These are phyloP conservation scores for Theileria parva DNA, from an alignment of 169 alveolate genomes.

Conservation along the genomic window DNA sequence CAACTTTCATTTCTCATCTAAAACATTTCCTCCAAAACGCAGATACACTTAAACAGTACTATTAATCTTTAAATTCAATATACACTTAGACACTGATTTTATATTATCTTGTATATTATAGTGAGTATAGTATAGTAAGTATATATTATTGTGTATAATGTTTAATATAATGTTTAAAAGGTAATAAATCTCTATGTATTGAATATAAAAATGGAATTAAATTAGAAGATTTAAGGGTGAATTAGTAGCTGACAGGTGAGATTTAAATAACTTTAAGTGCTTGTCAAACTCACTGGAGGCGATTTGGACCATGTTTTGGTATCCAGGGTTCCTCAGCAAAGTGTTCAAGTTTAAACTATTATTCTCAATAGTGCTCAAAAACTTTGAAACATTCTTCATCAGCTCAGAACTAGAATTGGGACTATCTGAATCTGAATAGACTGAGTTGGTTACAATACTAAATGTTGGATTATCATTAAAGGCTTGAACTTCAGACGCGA, in stretches of 20 bases:
- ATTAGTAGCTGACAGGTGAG: not conserved
- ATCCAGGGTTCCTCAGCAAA: slow-evolving; percentile 51
- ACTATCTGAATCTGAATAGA: not conserved
- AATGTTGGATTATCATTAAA: slow-evolving; percentile 37
- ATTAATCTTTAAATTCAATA: slow-evolving; percentile 4
- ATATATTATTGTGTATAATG: not conserved
- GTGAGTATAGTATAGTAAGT: not conserved
- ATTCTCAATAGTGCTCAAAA: not conserved
- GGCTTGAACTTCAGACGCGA: slow-evolving; percentile 65
- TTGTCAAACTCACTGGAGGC: slow-evolving; percentile 36
- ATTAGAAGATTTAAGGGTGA: not conserved
- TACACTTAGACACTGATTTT: too few relatives aligned
- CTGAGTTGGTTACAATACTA: not conserved
- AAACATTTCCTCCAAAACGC: slow-evolving; percentile 23
- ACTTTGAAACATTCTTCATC: not conserved
- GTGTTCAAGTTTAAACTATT: slow-evolving; percentile 2
- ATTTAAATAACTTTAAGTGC: slow-evolving; percentile 18
- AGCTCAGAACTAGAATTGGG: not conserved
- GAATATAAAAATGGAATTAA: not conserved
- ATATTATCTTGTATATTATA: too few relatives aligned
- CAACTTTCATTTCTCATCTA: slow-evolving; percentile 63
- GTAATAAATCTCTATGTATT: too few relatives aligned
- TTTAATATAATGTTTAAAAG: not conserved
- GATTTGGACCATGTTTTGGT: slow-evolving; percentile 45
- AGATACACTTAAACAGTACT: slow-evolving; percentile 26